Conservation (phyloP, 495 filamentous ascomycete species). For the Haplographium delicatum region DNA sequence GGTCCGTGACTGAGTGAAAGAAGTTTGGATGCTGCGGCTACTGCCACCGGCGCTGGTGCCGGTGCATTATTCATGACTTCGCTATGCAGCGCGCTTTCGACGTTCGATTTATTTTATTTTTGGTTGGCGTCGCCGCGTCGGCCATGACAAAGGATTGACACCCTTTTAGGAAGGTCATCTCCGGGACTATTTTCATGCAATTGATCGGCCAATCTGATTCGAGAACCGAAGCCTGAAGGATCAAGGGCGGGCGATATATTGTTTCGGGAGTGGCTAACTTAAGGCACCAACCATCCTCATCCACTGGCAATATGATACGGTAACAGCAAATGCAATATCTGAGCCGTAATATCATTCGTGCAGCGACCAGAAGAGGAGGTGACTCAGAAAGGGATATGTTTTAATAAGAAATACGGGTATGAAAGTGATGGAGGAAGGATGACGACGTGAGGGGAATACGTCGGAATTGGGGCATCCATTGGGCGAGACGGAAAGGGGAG, state of each 20-base stretch:
- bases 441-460: too few relatives aligned
- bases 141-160: too few relatives aligned
- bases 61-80: too few relatives aligned
- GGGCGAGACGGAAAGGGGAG: too few relatives aligned
- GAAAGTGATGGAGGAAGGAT: background rate
- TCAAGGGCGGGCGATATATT: background rate
- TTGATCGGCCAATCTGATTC: slow-evolving; percentile 8
- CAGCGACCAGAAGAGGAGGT: background rate
- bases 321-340: slow-evolving; percentile 1
- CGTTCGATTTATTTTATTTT: too few relatives aligned
- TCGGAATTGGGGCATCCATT: too few relatives aligned
- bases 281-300: too few relatives aligned
- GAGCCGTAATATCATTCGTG: slow-evolving; percentile 1
- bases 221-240: background rate
- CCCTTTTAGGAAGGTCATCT: slow-evolving; percentile 17
- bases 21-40: too few relatives aligned
- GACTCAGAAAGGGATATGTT: background rate
- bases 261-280: slow-evolving; percentile 16
- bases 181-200: slow-evolving; percentile 20
- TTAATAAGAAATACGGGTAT: background rate
- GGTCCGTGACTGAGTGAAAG: too few relatives aligned
- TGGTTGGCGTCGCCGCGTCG: too few relatives aligned
- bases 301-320: slow-evolving; percentile 3
- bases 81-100: too few relatives aligned
- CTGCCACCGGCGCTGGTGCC: too few relatives aligned